These are phyloP conservation scores for Coniochaeta ligniaria DNA, from an alignment of 2,329 filamentous ascomycete species.

Conservation along the genomic window DNA sequence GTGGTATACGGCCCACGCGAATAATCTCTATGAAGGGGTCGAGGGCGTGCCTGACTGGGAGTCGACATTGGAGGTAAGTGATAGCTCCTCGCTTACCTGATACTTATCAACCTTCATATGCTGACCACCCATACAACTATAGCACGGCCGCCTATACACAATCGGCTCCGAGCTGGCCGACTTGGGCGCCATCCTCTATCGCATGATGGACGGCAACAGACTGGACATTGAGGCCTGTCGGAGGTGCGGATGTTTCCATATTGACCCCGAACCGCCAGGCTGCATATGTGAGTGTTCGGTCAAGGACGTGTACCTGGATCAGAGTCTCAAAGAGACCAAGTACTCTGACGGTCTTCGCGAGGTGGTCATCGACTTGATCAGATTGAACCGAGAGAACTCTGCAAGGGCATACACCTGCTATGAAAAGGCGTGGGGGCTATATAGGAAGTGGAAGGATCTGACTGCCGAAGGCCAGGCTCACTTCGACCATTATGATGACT, in stretches of 20 bases:
- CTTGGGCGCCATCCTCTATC: constrained; percentile 29
- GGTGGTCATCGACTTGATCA: not conserved
- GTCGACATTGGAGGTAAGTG: not conserved
- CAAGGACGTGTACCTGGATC: not conserved
- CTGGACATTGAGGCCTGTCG: constrained; percentile 21
- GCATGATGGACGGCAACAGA: constrained; percentile 30
- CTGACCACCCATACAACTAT: not conserved
- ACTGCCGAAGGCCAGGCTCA: not conserved
- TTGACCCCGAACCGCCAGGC: constrained; percentile 4
- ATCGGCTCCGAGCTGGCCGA: constrained; percentile 28
- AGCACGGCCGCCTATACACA: constrained; percentile 26
- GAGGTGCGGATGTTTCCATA: constrained; percentile 20
- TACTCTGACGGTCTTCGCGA: not conserved
- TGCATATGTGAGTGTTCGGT: not conserved
- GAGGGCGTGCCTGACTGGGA: constrained; percentile 5
- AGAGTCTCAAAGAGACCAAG: not conserved
- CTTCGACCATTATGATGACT: not conserved
- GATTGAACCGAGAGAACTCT: not conserved
- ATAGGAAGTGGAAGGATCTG: not conserved
- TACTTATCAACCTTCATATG: not conserved
- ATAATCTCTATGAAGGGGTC: not conserved
- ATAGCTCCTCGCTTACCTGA: not conserved
- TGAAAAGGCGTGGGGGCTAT: not conserved
- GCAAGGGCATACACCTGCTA: not conserved
- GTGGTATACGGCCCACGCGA: not conserved